Percentiles rank a stretch among this genome's conserved stretches.
Conservation (phyloP, 805 yeast species). For the Metschnikowia amazonensis region DNA sequence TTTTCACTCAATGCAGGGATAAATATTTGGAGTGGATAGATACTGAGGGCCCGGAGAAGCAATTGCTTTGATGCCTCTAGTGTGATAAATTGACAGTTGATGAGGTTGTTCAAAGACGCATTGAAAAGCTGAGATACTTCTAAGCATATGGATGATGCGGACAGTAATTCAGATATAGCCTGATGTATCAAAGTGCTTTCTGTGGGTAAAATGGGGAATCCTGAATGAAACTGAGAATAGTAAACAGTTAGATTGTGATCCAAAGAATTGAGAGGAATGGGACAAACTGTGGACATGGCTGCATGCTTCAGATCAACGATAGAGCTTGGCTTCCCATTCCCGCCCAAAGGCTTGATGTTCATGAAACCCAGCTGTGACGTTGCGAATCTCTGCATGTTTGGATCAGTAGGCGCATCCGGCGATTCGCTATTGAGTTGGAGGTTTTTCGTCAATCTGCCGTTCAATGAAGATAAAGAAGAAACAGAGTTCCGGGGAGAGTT, state of each 20-base stretch:
- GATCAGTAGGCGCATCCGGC: not conserved
- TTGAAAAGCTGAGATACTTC: slow-evolving; percentile 40
- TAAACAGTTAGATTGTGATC: slow-evolving; percentile 25
- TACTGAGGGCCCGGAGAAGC: slow-evolving; percentile 31
- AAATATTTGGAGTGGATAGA: slow-evolving; percentile 32
- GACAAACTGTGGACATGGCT: slow-evolving; percentile 1
- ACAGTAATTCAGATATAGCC: slow-evolving; percentile 12
- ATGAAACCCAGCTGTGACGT: not conserved
- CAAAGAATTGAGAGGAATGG: slow-evolving; percentile 9
- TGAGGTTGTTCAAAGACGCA: slow-evolving; percentile 36
- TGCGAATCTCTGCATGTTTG: not conserved
- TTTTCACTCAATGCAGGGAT: slow-evolving; percentile 19
- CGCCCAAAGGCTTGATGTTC: not conserved
- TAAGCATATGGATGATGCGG: slow-evolving; percentile 24
- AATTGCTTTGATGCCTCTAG: slow-evolving; percentile 32
- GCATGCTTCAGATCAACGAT: not conserved
- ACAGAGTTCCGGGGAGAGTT: slow-evolving; percentile 18
- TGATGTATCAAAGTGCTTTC: slow-evolving; percentile 21
- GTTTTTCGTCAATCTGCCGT: slow-evolving; percentile 14
- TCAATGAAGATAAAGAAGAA: slow-evolving; percentile 18
- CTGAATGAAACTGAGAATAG: slow-evolving; percentile 41
- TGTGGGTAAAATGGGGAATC: slow-evolving; percentile 45
- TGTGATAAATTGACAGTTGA: slow-evolving; percentile 30
- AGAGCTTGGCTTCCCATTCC: not conserved
- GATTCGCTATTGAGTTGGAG: not conserved